Percentiles rank a stretch among this genome's conserved stretches.
Conservation (phyloP, 148 eudicot genomes). For the Arctostaphylos glauca region DNA sequence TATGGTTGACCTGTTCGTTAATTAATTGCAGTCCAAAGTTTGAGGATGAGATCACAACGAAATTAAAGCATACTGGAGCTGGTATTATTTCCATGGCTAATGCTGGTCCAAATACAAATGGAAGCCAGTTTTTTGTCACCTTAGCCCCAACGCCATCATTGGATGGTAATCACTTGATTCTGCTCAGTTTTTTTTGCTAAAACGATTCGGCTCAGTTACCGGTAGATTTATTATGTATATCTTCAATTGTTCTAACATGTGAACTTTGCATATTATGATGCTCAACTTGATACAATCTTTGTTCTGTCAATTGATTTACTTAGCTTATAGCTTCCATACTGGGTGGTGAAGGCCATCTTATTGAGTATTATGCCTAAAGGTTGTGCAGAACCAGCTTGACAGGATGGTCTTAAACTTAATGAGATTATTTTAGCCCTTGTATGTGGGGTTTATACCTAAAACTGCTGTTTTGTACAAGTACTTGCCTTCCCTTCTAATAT, state of each 20-base stretch:
- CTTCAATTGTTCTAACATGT: background rate
- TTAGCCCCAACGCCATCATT: slow-evolving; percentile 81
- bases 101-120: slow-evolving; percentile 97
- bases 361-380: background rate
- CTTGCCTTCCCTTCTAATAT: background rate
- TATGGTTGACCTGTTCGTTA: slow-evolving; percentile 17
- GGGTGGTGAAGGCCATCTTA: background rate
- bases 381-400: background rate
- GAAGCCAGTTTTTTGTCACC: slow-evolving; percentile 91
- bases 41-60: slow-evolving; percentile 73
- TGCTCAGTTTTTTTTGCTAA: background rate
- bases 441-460: background rate
- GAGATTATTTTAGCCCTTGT: background rate
- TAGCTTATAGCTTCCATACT: background rate
- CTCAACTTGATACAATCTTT: background rate
- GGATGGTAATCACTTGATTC: slow-evolving; percentile 54
- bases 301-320: background rate
- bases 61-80: slow-evolving; percentile 94
- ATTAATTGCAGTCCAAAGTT: slow-evolving; percentile 56
- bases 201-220: background rate
- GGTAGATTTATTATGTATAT: background rate
- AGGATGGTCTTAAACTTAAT: background rate
- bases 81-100: slow-evolving; percentile 96
- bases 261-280: slow-evolving; percentile 1
- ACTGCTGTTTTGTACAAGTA: background rate